phyloP scores from a whole-genome alignment of 192 early-diverging fungal species.

The Entomortierella parvispora region DNA sequence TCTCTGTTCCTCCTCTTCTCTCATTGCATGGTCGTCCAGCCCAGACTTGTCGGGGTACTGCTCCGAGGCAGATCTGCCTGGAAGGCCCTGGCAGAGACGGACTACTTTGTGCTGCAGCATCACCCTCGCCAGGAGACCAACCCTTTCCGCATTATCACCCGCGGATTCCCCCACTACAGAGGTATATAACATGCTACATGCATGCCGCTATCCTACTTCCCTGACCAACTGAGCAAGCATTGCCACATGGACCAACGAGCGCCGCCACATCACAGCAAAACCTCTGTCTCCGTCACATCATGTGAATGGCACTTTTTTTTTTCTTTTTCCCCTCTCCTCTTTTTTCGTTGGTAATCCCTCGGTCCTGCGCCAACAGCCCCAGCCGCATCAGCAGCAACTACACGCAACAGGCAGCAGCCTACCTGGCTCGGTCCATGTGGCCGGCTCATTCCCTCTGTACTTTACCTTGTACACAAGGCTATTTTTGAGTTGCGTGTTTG shows the following conservation, averaged over 20 bases:
- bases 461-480: too few relatives aligned
- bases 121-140: constrained; percentile 28
- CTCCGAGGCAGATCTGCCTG: constrained; percentile 39
- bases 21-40: constrained; percentile 33
- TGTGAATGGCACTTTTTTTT: not conserved
- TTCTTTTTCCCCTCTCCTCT: not conserved
- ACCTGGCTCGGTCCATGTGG: not conserved
- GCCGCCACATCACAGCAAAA: too few relatives aligned
- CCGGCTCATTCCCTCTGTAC: too few relatives aligned
- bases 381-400: not conserved
- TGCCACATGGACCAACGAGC: not conserved
- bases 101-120: constrained; percentile 43
- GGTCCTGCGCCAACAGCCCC: not conserved
- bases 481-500: not conserved
- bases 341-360: too few relatives aligned
- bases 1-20: not conserved
- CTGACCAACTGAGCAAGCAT: not conserved
- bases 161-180: constrained; percentile 49
- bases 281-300: too few relatives aligned
- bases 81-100: constrained; percentile 40
- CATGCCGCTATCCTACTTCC: not conserved
- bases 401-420: not conserved
- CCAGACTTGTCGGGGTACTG: constrained; percentile 36
- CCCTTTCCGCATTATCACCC: constrained; percentile 46
- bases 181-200: constrained; percentile 10